phyloP scores from a whole-genome alignment of 192 early-diverging fungal species.

The Linnemannia schmuckeri region DNA sequence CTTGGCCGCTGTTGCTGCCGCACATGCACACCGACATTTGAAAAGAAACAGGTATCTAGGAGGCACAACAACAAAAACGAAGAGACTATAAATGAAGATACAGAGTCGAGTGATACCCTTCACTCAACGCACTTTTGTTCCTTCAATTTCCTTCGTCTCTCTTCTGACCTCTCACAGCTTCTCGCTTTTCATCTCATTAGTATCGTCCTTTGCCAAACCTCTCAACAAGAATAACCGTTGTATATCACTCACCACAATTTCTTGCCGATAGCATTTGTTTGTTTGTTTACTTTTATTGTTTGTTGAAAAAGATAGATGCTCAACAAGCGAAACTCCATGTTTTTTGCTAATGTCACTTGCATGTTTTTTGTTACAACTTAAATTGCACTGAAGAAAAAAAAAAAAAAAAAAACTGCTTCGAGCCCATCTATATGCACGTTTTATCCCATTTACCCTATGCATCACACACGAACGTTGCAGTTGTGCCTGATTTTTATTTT shows the following conservation, averaged over 20 bases:
- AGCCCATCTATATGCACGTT: neutral
- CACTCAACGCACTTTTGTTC: neutral
- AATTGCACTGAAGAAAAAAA: neutral
- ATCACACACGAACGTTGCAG: neutral
- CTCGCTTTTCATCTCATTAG: too few species aligned
- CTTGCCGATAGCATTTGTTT: neutral
- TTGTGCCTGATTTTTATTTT: neutral
- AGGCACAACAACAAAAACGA: neutral
- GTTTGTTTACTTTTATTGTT: neutral
- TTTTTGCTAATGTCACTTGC: conserved; percentile 2
- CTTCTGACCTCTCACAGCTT: too few species aligned
- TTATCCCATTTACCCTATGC: neutral
- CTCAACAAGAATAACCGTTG: neutral
- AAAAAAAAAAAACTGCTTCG: neutral
- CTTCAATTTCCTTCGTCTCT: neutral
- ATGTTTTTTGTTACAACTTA: neutral
- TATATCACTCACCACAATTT: neutral
- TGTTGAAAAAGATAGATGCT: neutral
- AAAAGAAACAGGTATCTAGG: neutral
- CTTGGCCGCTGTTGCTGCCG: neutral
- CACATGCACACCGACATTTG: neutral
- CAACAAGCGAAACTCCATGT: neutral
- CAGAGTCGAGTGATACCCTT: neutral
- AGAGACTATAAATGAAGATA: neutral
- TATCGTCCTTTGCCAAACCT: too few species aligned